A percentile compares a stretch with the other conserved stretches of the same genome.
These are phyloP conservation scores for Tylopilus rubrobrunneus DNA, from an alignment of 768 basidiomycete genomes.

Conservation along the genomic window DNA sequence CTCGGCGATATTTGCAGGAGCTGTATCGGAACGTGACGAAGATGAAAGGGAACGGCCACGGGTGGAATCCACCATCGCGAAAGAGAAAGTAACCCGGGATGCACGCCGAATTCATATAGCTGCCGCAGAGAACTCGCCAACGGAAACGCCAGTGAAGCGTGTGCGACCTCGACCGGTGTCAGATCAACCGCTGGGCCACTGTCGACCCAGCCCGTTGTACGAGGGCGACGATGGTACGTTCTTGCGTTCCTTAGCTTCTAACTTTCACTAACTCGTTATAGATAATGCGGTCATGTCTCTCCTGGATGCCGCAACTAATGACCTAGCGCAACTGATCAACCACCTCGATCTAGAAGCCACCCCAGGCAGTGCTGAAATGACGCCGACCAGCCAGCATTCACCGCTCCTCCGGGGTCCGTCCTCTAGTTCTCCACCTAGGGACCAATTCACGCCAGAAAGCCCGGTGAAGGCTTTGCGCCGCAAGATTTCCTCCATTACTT, in stretches of 20 bases:
- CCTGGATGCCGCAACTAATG: conserved; percentile 76
- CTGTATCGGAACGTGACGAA: conserved; percentile 16
- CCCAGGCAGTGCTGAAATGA: conserved; percentile 50
- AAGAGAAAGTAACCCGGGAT: conserved; percentile 53
- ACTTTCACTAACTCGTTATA: conserved; percentile 1
- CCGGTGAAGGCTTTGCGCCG: conserved; percentile 35
- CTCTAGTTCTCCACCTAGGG: conserved; percentile 32
- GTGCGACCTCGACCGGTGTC: conserved; percentile 55
- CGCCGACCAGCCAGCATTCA: conserved; percentile 36
- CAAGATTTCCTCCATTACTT: conserved; percentile 41
- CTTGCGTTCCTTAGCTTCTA: background rate
- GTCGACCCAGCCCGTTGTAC: conserved; percentile 47
- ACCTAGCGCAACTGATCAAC: conserved; percentile 73
- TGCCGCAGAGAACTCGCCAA: background rate
- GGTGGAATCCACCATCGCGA: conserved; percentile 31
- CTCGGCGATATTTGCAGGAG: conserved; percentile 56
- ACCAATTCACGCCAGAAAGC: conserved; percentile 29
- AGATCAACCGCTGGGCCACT: conserved; percentile 53
- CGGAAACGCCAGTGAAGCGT: conserved; percentile 37
- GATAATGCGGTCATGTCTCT: conserved; percentile 57
- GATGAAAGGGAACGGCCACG: conserved; percentile 3
- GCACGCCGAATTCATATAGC: conserved; percentile 35
- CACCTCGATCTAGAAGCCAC: conserved; percentile 81
- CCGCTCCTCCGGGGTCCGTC: conserved; percentile 14
- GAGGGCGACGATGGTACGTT: conserved; percentile 44